Evolutionary conservation across 2,329 filamentous ascomycete species (phyloP), one percentile per base, ranked within the genome.

Genomic region (Talaromyces marneffei): DNA sequence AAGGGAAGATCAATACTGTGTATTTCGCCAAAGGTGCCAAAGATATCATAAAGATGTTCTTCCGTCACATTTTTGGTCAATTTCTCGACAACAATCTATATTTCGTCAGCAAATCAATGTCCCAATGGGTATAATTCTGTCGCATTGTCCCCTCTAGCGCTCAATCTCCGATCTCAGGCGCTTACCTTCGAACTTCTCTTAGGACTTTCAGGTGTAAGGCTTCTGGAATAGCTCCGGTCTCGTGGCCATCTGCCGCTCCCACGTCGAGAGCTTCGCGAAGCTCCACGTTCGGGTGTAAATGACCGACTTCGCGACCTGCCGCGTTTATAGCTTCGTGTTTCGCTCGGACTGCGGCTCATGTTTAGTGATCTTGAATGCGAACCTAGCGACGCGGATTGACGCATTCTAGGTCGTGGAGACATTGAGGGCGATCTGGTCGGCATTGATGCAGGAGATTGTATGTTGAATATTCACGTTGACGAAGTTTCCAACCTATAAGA

Each of bases 61-160:
- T 93, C 90, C 62, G 90, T 95, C 68, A 99, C 88, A 70, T 96
- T 97, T 75, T 95, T 96, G 3, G 93, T 96, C 70, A 99, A 82
- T 65, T 95, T 92, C 76, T 99, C 94, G 52, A 99, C 89, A 18
- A 99, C 91, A 72, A 99, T 92, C 90, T 97, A 42, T 97, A 33
- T 10, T 42, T 16, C 12, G 42, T 53, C 33, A 56, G 52, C n/a
- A 35, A 27, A 55, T 23, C 20, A 8, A 6, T 37, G 55, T 14
- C 2, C 20, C 25, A 2, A 59, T 33, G 23, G 12, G 8, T n/a
- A 31, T 14, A 2, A 27, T 9, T 12, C 4, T 37, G 20, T 57
- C 14, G 14, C 27, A 20, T 14, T 10, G 9, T 23, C 20, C 23
- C 10, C 5, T 59, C 29, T 52, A 20, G 42, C 9, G 25, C n/a